Percentiles rank a stretch among this genome's conserved stretches.
phyloP scores from a whole-genome alignment of 2,329 filamentous ascomycete genomes.

The Pestalotiopsis sp. region DNA sequence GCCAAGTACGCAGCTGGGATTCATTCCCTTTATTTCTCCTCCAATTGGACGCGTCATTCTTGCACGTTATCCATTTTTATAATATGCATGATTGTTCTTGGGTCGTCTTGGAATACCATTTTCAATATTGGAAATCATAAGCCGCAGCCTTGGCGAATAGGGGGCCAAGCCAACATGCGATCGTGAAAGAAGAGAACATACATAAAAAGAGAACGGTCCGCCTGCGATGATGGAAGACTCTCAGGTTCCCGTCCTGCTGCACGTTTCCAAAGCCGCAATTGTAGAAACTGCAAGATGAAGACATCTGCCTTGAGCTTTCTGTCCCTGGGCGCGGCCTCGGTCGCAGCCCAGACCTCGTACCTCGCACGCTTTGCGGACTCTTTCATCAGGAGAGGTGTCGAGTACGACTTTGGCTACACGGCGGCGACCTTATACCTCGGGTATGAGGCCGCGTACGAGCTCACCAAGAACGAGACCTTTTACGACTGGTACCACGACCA shows the following conservation, averaged over 20 bases:
- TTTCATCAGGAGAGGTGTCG: slow-evolving; percentile 43
- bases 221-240: neutral
- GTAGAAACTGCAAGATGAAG: neutral
- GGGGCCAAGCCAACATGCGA: neutral
- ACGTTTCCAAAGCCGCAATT: no score
- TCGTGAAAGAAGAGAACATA: neutral
- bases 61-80: neutral
- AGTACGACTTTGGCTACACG: slow-evolving; percentile 44
- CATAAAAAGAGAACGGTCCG: slow-evolving; percentile 1
- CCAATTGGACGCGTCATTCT: neutral
- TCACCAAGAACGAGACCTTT: slow-evolving; percentile 45
- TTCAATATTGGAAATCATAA: neutral
- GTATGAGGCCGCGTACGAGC: slow-evolving; percentile 47
- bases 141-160: slow-evolving; percentile 9
- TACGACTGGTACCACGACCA: slow-evolving; percentile 46
- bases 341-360: slow-evolving; percentile 1
- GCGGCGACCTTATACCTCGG: slow-evolving; percentile 50
- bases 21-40: neutral
- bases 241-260: no score
- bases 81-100: slow-evolving; percentile 4
- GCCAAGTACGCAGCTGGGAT: slow-evolving; percentile 1
- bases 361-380: slow-evolving; percentile 40
- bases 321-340: neutral
- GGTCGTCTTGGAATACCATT: neutral
- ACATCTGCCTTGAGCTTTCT: neutral